A percentile compares a stretch with the other conserved stretches of the same genome.
Evolutionary conservation across 192 early-diverging fungal species (phyloP).

Genomic region (Funneliformis mosseae): DNA sequence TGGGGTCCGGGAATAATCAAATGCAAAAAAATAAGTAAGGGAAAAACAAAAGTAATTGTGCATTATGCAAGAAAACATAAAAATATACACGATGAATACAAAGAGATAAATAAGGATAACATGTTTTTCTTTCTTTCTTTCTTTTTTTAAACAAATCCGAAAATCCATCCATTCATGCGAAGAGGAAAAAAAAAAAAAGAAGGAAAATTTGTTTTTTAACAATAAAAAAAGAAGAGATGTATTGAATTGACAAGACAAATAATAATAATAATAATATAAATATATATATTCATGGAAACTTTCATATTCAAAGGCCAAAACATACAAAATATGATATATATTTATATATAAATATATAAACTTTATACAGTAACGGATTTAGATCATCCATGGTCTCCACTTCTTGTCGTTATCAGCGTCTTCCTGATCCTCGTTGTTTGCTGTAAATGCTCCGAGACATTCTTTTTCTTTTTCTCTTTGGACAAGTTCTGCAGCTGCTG

Average conservation of each 20-base stretch:
- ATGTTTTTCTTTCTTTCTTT: not conserved
- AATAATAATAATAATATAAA: not conserved
- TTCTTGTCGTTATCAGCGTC: not conserved
- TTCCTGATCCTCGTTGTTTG: not conserved
- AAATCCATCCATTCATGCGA: not conserved
- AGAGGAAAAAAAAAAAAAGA: not conserved
- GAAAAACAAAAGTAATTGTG: not conserved
- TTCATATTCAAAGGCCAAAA: no score
- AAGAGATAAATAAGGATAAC: not conserved
- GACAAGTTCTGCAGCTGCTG: conserved; percentile 46
- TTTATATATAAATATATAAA: no score
- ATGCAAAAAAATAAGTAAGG: not conserved
- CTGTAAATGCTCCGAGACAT: not conserved
- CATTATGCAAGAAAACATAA: not conserved
- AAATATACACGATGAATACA: not conserved
- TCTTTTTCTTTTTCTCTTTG: conserved; percentile 40
- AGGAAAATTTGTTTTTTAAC: no score
- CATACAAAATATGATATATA: no score
- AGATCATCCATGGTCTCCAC: conserved; percentile 25
- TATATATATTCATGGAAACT: no score
- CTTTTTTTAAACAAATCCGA: not conserved
- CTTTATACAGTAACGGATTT: not conserved
- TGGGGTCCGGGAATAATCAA: not conserved
- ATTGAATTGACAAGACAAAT: not conserved
- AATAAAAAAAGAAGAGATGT: not conserved